These are phyloP conservation scores for Pseudocercospora eumusae DNA, from an alignment of 2,329 filamentous ascomycete genomes.

Conservation along the genomic window DNA sequence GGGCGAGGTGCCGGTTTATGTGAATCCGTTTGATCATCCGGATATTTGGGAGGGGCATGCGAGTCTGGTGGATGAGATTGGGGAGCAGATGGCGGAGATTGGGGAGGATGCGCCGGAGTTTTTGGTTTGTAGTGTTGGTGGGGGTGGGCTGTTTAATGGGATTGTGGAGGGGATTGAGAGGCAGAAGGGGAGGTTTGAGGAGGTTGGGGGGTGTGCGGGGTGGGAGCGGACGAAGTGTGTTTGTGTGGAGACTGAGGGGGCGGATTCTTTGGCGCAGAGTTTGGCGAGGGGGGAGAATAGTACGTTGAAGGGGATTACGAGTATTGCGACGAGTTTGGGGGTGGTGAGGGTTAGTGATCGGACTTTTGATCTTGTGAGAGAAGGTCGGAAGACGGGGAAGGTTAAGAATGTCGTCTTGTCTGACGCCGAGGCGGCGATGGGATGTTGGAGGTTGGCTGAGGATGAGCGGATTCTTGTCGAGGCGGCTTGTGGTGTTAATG, in stretches of 20 bases:
- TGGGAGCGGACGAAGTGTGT: conserved; percentile 56
- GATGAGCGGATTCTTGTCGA: conserved; percentile 82
- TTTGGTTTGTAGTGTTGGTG: conserved; percentile 78
- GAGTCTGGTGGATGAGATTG: conserved; percentile 58
- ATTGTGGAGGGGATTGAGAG: conserved; percentile 70
- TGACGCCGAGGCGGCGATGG: conserved; percentile 78
- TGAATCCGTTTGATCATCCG: conserved; percentile 69
- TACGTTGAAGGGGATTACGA: conserved; percentile 70
- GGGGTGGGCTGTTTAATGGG: conserved; percentile 77
- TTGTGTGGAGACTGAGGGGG: conserved; percentile 74
- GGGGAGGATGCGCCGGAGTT: conserved; percentile 59
- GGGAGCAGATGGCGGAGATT: conserved; percentile 42
- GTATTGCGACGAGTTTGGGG: conserved; percentile 72
- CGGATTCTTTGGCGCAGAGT: conserved; percentile 66
- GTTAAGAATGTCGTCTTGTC: conserved; percentile 65
- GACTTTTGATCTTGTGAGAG: conserved; percentile 65
- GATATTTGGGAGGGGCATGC: conserved; percentile 67
- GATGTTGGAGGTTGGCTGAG: conserved; percentile 75
- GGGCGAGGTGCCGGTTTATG: conserved; percentile 61
- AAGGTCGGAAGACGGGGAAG: conserved; percentile 42
- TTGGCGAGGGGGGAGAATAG: conserved; percentile 56
- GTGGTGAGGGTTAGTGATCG: conserved; percentile 66
- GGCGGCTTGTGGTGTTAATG: conserved; percentile 78
- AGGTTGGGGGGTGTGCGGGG: conserved; percentile 27
- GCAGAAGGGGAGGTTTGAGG: conserved; percentile 34